Percentiles rank a stretch among this genome's conserved stretches.
These are phyloP conservation scores for Apiospora saccharicola DNA, from an alignment of 2,329 filamentous ascomycete species.

Conservation along the genomic window DNA sequence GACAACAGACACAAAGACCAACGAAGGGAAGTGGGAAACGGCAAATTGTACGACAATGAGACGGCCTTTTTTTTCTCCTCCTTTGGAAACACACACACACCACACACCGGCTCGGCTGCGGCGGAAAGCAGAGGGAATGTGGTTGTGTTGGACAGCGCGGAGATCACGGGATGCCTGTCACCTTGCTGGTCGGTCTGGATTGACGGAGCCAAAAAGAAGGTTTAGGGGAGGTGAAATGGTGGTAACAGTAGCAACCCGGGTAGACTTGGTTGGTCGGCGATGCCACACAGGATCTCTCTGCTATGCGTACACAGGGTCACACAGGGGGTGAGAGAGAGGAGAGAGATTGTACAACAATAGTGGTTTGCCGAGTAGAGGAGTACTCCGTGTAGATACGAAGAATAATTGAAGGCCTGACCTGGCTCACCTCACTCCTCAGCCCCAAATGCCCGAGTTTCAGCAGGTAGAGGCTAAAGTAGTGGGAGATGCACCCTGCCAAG, in stretches of 20 bases:
- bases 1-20: background rate
- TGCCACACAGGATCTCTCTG: background rate
- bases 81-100: background rate
- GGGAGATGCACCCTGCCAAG: background rate
- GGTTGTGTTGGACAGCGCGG: slow-evolving; percentile 6
- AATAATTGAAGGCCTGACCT: background rate
- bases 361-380: background rate
- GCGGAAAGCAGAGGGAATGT: background rate
- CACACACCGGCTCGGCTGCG: slow-evolving; percentile 1
- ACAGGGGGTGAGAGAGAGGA: background rate
- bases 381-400: background rate
- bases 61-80: background rate
- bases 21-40: background rate
- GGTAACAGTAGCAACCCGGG: slow-evolving; percentile 4
- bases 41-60: slow-evolving; percentile 11
- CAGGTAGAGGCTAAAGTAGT: slow-evolving; percentile 14
- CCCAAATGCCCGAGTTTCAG: slow-evolving; percentile 12
- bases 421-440: slow-evolving; percentile 1
- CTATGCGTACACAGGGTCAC: background rate
- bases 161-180: slow-evolving; percentile 13
- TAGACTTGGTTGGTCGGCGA: background rate
- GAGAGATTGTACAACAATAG: background rate
- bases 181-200: slow-evolving; percentile 2
- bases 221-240: background rate
- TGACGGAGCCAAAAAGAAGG: slow-evolving; percentile 2